phyloP scores from a whole-genome alignment of 306 rosid species.

The Spatholobus suberectus region DNA sequence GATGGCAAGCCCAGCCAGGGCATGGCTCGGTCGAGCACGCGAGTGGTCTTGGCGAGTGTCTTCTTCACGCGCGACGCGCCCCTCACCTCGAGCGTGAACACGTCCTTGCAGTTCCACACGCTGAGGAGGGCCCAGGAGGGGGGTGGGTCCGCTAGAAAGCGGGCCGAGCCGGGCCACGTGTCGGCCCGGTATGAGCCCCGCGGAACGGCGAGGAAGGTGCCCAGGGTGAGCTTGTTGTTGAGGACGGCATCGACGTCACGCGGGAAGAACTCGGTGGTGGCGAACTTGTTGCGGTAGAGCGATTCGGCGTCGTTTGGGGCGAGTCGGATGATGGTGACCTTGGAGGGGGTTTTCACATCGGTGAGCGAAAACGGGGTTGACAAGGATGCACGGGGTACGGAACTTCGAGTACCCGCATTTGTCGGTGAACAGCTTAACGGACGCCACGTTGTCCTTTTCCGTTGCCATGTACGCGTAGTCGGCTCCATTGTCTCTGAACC shows the following conservation, averaged over 20 bases:
- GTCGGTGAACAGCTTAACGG: slow-evolving; percentile 76
- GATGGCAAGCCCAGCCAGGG: slow-evolving; percentile 81
- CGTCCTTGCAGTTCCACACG: slow-evolving; percentile 85
- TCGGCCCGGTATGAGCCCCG: background rate
- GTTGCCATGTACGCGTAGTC: slow-evolving; percentile 96
- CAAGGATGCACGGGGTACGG: slow-evolving; percentile 83
- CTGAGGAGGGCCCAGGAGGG: slow-evolving; percentile 86
- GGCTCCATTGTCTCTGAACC: slow-evolving; percentile 84
- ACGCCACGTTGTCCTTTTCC: slow-evolving; percentile 83
- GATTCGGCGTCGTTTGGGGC: slow-evolving; percentile 66
- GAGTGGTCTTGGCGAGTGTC: slow-evolving; percentile 65
- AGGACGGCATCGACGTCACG: slow-evolving; percentile 89
- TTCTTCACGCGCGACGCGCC: slow-evolving; percentile 80
- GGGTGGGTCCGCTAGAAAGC: slow-evolving; percentile 62
- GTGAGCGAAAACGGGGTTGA: slow-evolving; percentile 89
- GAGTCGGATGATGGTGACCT: slow-evolving; percentile 54
- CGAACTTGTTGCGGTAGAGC: slow-evolving; percentile 72
- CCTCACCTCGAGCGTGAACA: slow-evolving; percentile 69
- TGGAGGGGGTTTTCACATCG: slow-evolving; percentile 37
- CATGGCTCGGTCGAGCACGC: slow-evolving; percentile 66
- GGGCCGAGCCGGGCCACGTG: slow-evolving; percentile 64
- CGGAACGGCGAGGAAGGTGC: slow-evolving; percentile 82
- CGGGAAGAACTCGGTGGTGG: slow-evolving; percentile 94
- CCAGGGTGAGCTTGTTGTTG: slow-evolving; percentile 67
- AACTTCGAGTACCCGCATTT: slow-evolving; percentile 92